phyloP scores from a whole-genome alignment of 2,329 filamentous ascomycete genomes.

The Sclerotinia nivalis region DNA sequence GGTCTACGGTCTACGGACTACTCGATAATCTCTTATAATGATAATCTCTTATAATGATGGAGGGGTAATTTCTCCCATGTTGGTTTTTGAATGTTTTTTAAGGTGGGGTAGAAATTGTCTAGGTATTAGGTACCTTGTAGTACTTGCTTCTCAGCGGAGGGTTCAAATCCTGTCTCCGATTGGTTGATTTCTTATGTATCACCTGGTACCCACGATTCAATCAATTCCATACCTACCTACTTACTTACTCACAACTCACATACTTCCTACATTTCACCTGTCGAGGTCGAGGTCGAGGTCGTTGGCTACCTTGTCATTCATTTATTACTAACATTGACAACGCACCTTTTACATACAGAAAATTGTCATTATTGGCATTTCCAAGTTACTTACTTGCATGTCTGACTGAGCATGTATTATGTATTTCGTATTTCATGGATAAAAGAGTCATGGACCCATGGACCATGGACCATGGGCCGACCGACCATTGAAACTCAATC shows the following conservation, averaged over 20 bases:
- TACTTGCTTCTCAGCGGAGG: neutral
- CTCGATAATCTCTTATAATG: neutral
- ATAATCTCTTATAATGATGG: neutral
- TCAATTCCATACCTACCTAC: neutral
- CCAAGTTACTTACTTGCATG: neutral
- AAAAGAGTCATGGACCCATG: too few species aligned
- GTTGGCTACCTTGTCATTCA: too few species aligned
- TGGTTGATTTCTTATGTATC: neutral
- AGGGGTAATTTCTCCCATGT: slow-evolving; percentile 4
- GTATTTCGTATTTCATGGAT: neutral
- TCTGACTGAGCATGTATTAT: neutral
- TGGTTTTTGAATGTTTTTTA: neutral
- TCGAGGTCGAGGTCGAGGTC: neutral
- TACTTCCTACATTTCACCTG: neutral
- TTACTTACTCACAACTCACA: too few species aligned
- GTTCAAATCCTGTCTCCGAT: neutral
- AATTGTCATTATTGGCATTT: neutral
- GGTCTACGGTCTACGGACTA: neutral
- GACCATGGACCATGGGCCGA: neutral
- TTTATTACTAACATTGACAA: slow-evolving; percentile 11
- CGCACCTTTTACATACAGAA: slow-evolving; percentile 6
- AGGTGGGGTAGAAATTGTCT: neutral
- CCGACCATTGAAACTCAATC: neutral
- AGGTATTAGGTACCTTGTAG: neutral
- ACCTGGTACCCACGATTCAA: neutral